Evolutionary conservation across 768 basidiomycete species (phyloP), one percentile per base, ranked within the genome.

Genomic region (Dentipellis sp.): DNA sequence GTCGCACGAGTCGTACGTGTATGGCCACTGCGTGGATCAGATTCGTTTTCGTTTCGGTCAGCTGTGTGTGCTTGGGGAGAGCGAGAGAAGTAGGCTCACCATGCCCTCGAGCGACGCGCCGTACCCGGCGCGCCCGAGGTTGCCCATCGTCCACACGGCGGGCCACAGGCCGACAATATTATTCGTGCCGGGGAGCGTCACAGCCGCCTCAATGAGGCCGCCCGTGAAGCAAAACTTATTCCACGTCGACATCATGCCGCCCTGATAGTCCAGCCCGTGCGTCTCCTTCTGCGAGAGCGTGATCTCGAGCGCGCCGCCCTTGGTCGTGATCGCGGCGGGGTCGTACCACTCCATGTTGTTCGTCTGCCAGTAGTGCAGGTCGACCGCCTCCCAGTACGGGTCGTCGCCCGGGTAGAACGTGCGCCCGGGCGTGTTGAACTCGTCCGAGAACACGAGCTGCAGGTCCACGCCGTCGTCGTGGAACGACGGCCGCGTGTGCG

Each of bases 181-280:
- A 62, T 75, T 80, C 9, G 71, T 66, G 0, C 90, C 90, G 8
- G 90, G 90, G 49, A 92, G 71, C 23, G 72, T 75, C n/a, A 88
- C 82, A 37, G 80, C 78, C 2, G 77, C 71, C 61, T 89, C 83
- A 52, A 94, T 74, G 56, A 90, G 75, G 40, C 94, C 94, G 38
- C 90, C 91, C 34, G 91, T 91, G 71, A 95, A 94, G 72, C 91
- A 97, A 60, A 98, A 89, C 69, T 95, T 94, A 71, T 97, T 97
- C 90, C 61, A 62, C 12, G 61, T 40, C 36, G 61, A n/a, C 51
- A 62, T 16, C 59, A 62, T 51, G 7, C 59, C 61, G 38, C 61
- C 39, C 16, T 47, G 59, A 65, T 85, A 92, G 53, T 86, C 66
- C 51, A 94, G 71, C 55, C 76, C 78, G 66, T 93, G 86, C 29